Conservation (phyloP, 2,329 filamentous ascomycete genomes). For the Trichoderma atrobrunneum region DNA sequence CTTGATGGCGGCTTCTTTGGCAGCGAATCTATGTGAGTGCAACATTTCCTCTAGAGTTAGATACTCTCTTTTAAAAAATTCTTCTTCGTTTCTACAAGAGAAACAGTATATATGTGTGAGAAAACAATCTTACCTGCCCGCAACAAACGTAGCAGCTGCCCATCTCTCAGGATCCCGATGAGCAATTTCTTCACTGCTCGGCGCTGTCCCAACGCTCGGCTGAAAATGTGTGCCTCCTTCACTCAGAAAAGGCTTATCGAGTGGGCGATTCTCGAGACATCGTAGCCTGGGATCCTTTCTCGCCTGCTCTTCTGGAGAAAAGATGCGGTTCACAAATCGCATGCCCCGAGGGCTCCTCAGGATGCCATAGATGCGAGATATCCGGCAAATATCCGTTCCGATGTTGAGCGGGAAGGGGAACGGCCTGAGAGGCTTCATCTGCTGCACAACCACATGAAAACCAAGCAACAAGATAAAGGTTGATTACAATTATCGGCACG, state of each 20-base stretch:
- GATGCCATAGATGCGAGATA: slow-evolving; percentile 61
- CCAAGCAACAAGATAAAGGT: not conserved
- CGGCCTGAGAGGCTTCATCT: slow-evolving; percentile 35
- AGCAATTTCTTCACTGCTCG: not conserved
- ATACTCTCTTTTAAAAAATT: not conserved
- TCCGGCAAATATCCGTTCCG: slow-evolving; percentile 75
- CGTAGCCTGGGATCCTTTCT: slow-evolving; percentile 26
- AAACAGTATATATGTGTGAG: not conserved
- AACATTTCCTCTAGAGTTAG: not conserved
- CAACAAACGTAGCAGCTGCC: slow-evolving; percentile 36
- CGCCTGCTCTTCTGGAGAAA: slow-evolving; percentile 38
- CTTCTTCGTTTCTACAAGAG: not conserved
- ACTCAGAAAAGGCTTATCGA: not conserved
- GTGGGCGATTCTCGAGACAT: not conserved
- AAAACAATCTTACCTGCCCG: slow-evolving; percentile 32
- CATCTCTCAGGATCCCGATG: slow-evolving; percentile 31
- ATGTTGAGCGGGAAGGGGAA: slow-evolving; percentile 68
- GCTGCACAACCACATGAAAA: not conserved
- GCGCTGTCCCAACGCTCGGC: slow-evolving; percentile 5
- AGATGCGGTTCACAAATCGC: slow-evolving; percentile 48
- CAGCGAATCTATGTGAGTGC: slow-evolving; percentile 54
- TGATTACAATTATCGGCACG: not conserved
- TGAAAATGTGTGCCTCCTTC: not conserved
- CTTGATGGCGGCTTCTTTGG: slow-evolving; percentile 74
- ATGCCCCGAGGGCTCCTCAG: slow-evolving; percentile 43